Base-by-base conservation (phyloP, 192 early-diverging fungal genomes). In the Entomortierella beljakovae region DNA sequence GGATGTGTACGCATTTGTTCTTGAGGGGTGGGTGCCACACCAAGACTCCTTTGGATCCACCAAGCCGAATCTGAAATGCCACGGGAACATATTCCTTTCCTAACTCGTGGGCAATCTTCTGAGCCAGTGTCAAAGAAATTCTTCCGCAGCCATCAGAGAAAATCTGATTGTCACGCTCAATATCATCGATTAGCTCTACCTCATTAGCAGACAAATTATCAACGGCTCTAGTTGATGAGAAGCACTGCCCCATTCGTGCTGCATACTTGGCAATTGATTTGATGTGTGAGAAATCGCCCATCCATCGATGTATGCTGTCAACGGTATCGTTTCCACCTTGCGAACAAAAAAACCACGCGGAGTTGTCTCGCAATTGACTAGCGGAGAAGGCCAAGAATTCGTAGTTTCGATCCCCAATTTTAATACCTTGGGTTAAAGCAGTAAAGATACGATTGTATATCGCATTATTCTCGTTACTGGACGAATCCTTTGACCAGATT, bases 61-160 rank as follows among this genome's bases (percentile, higher is more conserved):
- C 88, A 1, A 92, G 65, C 23, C 94, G 85, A 46, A 93, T 91
- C 71, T 95, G 94, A 22, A 92, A 87, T 2, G 94, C 94, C 16
- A 80, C 80, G 0, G 92, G 91, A 0, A 69, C 51, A 0, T 26
- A 33, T 26, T 58, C 70, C 18, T 88, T 80, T 20, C 81, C 81
- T 58, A 87, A 49, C 3, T 59, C 65, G 6, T 61, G 57, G 0
- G 81, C 80, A 31, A 89, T 76, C 16, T 77, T 62, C 11, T 62
- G 33, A 10, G 90, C 85, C 32, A 94, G 61, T 1, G 37, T 49
- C 3, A 51, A 58, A 0, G 89, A 89, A 33, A 95, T 85, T 10
- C 82, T 82, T 29, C 94, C 94, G 13, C 91, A 85, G 6, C 94
- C 94, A 72, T 95, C 94, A 28, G 90, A 92, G 61, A 95, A 95